Evolutionary conservation across 768 basidiomycete species (phyloP).

Genomic region (Boletales sp.): DNA sequence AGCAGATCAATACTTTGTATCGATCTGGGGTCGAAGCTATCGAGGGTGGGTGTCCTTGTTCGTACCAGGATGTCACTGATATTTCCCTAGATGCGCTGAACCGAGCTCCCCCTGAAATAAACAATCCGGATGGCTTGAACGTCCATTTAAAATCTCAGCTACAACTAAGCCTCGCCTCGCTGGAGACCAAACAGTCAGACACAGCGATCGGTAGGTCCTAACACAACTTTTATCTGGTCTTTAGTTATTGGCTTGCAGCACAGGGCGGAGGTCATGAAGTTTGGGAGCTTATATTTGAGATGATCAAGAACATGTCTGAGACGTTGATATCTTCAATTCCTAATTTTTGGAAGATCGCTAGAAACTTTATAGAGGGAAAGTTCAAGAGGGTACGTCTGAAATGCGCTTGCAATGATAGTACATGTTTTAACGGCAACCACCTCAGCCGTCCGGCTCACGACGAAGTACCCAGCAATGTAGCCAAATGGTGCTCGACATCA

Average conservation of each 20-base stretch:
- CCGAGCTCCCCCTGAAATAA: constrained; percentile 34
- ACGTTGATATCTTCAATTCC: constrained; percentile 80
- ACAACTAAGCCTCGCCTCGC: constrained; percentile 52
- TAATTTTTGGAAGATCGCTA: constrained; percentile 91
- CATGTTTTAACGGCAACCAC: neutral
- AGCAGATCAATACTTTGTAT: constrained; percentile 67
- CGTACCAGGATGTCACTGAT: constrained; percentile 4
- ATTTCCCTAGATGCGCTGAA: constrained; percentile 43
- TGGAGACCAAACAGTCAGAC: constrained; percentile 67
- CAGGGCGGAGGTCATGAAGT: constrained; percentile 68
- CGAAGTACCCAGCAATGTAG: constrained; percentile 82
- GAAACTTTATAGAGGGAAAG: constrained; percentile 88
- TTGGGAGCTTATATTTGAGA: constrained; percentile 75
- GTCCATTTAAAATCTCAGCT: constrained; percentile 53
- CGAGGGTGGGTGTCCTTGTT: constrained; percentile 35
- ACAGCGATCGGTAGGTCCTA: constrained; percentile 48
- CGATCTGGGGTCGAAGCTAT: constrained; percentile 48
- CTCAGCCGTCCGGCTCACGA: constrained; percentile 46
- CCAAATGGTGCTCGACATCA: constrained; percentile 84
- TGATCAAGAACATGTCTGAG: constrained; percentile 89
- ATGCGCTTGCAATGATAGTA: neutral
- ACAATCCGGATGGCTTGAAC: constrained; percentile 38
- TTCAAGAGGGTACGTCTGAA: constrained; percentile 68
- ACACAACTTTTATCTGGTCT: neutral
- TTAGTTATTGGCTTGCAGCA: constrained; percentile 38